Base-by-base conservation (phyloP, 129 eudicot species). In the Chrysanthemum seticuspe region DNA sequence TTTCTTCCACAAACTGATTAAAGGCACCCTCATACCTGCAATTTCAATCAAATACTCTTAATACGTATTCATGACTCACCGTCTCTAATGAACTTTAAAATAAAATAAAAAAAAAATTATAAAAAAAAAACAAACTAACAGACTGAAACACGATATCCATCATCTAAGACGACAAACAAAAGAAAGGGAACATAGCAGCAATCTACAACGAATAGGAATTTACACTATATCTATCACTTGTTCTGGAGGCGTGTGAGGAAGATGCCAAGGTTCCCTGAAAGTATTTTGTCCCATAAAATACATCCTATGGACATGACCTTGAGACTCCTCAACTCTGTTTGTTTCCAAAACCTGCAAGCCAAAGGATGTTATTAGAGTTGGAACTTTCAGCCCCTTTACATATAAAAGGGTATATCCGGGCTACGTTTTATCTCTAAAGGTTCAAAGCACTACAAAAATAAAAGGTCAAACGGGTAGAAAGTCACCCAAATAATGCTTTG, bases 1-100 rank as follows among this genome's bases (percentile, higher is more conserved):
- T 82, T 74, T 94, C 99, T 78, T 94, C 97, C 79, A 88, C 97
- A 77, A 94, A 94, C 68, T 84, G 76, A 71, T 94, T 94, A 74
- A 94, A 94, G 52, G 97, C 96, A 71, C 93, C 97, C 78, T 94
- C 99, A 74, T 90, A 94, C 74, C 98, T 94, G 96, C 79, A 82
- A 82, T 31, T 52, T 59, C 16, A 75, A 68, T 73, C 10, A 25
- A 76, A 27, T 64, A 62, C 67, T 74, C 34, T 27, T 31, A 62
- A 6, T 18, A 76, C 16, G 50, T 48, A 15, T 57, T 47, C 56
- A 67, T 58, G 18, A 36, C 40, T 29, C 65, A 44, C 66, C 65
- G 10, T 7, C 15, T 4, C 54, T 3, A 61, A 9, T 61, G 15
- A 0, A 62, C 9, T 19, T 19, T 19, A 19, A 19, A 19, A 19